phyloP scores from a whole-genome alignment of 305 asterid species.

The Striga hermonthica region DNA sequence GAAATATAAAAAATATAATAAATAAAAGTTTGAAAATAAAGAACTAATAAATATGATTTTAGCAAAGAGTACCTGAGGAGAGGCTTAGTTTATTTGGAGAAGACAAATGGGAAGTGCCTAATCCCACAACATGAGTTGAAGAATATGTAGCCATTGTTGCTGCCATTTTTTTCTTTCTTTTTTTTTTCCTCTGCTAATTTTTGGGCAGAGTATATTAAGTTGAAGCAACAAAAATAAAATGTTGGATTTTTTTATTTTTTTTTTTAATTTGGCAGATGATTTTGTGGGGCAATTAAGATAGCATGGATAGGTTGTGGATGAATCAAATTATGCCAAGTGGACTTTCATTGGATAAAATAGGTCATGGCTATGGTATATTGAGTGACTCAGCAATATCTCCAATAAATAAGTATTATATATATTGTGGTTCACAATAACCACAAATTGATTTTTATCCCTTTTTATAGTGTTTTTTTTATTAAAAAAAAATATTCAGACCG shows the following conservation, averaged over 20 bases:
- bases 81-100: conserved; percentile 47
- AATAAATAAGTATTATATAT: too few relatives aligned
- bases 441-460: too few relatives aligned
- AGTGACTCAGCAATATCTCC: background rate
- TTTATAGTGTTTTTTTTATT: too few relatives aligned
- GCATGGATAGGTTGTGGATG: conserved; percentile 47
- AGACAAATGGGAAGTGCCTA: conserved; percentile 53
- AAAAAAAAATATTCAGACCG: too few relatives aligned
- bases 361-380: conserved; percentile 4
- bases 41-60: background rate
- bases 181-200: background rate
- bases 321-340: conserved; percentile 66
- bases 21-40: too few relatives aligned
- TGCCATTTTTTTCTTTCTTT: conserved; percentile 36
- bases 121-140: conserved; percentile 58
- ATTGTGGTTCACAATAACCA: too few relatives aligned
- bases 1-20: background rate
- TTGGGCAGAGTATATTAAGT: conserved; percentile 19
- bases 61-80: conserved; percentile 47
- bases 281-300: conserved; percentile 39
- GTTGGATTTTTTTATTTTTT: conserved; percentile 19
- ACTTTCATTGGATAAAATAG: conserved; percentile 54
- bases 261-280: conserved; percentile 34
- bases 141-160: conserved; percentile 53
- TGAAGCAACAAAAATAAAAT: conserved; percentile 10